Evolutionary conservation across 495 filamentous ascomycete genomes (phyloP).

Genomic region (Annulohypoxylon nitens): DNA sequence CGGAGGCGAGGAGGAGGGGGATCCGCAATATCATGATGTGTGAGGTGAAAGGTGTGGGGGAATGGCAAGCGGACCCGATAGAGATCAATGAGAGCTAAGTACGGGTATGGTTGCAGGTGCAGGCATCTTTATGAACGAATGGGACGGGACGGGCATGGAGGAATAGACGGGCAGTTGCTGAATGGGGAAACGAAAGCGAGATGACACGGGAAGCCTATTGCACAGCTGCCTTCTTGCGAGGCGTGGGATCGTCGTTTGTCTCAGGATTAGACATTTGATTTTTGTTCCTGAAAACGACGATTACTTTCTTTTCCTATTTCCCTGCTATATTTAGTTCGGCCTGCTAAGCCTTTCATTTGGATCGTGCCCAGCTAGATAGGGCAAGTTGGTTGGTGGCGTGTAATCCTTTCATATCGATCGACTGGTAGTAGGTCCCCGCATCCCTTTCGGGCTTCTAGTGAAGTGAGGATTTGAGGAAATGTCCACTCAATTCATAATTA

Average conservation of each 20-base stretch:
- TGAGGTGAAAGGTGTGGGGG: background rate
- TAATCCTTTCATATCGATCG: background rate
- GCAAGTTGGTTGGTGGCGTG: background rate
- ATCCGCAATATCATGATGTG: constrained; percentile 19
- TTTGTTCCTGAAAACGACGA: background rate
- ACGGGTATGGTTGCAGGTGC: background rate
- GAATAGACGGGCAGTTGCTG: constrained; percentile 7
- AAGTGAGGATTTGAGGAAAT: background rate
- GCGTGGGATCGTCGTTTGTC: constrained; percentile 1
- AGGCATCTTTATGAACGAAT: constrained; percentile 2
- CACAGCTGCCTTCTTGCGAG: background rate
- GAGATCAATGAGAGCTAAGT: background rate
- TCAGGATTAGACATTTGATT: background rate
- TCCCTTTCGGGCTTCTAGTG: background rate
- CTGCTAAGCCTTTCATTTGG: background rate
- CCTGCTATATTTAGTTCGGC: background rate
- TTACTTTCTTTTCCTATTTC: background rate
- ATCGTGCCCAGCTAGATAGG: background rate
- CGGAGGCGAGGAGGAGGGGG: background rate
- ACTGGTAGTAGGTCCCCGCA: background rate
- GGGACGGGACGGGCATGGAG: background rate
- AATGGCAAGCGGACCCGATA: background rate
- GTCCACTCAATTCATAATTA: background rate
- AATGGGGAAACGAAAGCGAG: constrained; percentile 14
- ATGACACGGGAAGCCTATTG: constrained; percentile 9